Evolutionary conservation across 352 stramenopile species (phyloP).

Genomic region (Globisporangium barbulae): DNA sequence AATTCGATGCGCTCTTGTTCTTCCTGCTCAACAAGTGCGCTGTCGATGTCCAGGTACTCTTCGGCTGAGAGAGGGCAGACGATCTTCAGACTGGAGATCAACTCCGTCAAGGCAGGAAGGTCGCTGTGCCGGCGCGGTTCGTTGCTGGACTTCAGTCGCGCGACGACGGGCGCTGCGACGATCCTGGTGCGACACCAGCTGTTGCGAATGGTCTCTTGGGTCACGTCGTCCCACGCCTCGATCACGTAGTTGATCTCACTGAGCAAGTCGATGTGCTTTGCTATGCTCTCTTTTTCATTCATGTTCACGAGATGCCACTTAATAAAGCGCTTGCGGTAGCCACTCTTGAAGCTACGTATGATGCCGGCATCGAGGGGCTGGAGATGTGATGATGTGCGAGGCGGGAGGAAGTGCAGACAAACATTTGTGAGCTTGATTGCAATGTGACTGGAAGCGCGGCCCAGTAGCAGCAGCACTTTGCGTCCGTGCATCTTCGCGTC

Average conservation of each 20-base stretch:
- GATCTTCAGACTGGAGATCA: not conserved
- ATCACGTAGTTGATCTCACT: not conserved
- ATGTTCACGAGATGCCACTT: not conserved
- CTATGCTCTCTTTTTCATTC: not conserved
- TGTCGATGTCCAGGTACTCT: not conserved
- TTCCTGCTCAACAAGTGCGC: not conserved
- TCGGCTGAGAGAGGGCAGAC: not conserved
- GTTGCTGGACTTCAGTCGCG: not conserved
- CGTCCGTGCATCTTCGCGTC: not conserved
- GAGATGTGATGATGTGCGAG: not conserved
- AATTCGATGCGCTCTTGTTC: not conserved
- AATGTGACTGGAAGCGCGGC: not conserved
- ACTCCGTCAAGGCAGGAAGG: not conserved
- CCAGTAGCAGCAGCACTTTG: not conserved
- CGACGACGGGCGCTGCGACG: not conserved
- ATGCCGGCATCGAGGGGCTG: not conserved
- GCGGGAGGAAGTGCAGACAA: not conserved
- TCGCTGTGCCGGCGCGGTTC: not conserved
- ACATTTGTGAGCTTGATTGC: not conserved
- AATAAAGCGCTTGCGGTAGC: not conserved
- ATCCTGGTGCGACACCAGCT: not conserved
- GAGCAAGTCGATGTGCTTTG: not conserved
- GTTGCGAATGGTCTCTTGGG: not conserved
- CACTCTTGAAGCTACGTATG: not conserved
- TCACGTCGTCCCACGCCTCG: not conserved